phyloP scores from a whole-genome alignment of 1,284 basidiomycete species.

The Puccinia sorghi region DNA sequence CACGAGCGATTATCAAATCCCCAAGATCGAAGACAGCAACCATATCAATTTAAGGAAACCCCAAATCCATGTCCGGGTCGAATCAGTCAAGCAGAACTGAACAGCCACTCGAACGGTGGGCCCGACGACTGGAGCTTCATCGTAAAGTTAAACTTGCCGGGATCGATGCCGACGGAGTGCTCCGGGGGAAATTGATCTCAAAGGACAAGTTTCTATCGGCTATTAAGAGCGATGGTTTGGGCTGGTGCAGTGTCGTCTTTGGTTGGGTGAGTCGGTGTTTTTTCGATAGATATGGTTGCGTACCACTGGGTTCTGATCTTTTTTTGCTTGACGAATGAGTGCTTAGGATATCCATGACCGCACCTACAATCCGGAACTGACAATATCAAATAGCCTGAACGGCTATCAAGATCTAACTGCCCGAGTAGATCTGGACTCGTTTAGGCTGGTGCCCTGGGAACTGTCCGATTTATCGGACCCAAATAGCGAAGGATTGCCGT shows the following conservation, averaged over 20 bases:
- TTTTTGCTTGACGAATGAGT: not conserved
- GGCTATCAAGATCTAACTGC: slow-evolving; percentile 88
- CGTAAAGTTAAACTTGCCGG: slow-evolving; percentile 47
- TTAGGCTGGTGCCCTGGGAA: slow-evolving; percentile 88
- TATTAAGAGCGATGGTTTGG: slow-evolving; percentile 69
- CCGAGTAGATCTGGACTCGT: slow-evolving; percentile 77
- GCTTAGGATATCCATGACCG: slow-evolving; percentile 78
- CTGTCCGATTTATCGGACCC: not conserved
- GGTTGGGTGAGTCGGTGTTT: slow-evolving; percentile 69
- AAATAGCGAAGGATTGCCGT: slow-evolving; percentile 71
- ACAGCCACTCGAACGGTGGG: not conserved
- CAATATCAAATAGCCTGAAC: slow-evolving; percentile 84
- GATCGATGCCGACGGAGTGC: slow-evolving; percentile 70
- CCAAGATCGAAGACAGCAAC: too few species aligned
- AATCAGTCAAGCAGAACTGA: not conserved
- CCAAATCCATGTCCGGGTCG: not conserved
- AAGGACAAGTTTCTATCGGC: slow-evolving; percentile 88
- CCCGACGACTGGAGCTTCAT: not conserved
- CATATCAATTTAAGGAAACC: too few species aligned
- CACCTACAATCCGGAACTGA: slow-evolving; percentile 69
- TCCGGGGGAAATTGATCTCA: slow-evolving; percentile 76
- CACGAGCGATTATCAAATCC: too few species aligned
- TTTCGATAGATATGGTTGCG: slow-evolving; percentile 52
- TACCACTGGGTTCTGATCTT: not conserved
- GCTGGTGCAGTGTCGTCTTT: slow-evolving; percentile 55